Base-by-base conservation (phyloP, 2,329 filamentous ascomycete genomes). In the Cytospora paraplurivora region DNA sequence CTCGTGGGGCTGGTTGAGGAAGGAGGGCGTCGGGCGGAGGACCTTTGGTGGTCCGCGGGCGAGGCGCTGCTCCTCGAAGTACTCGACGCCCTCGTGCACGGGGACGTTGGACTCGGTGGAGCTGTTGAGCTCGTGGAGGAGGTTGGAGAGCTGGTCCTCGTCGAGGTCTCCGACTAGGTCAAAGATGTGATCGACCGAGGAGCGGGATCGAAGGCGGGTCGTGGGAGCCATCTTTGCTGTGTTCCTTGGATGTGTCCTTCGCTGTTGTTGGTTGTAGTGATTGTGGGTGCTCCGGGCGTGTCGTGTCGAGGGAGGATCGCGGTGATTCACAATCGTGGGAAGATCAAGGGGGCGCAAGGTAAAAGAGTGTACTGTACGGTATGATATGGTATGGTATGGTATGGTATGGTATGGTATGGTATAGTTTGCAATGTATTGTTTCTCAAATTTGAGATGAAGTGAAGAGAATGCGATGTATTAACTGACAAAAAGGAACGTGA, bases 101-200 rank as follows among this genome's bases (percentile, higher is more conserved):
- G 68, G 62, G 12, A 73, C 69, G 62, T 73, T 71, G 65, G 69
- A 66, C 21, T 69, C 51, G 54, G 67, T 63, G 38, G 70, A 69
- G 51, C 67, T 69, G 63, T 73, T 71, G 64, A 70, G 68, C 59
- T 72, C 71, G 53, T 67, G 69, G 53, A 73, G 68, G 19, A 73
- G 66, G 13, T 62, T 19, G 52, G 71, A 67, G 53, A 73, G 68
- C 64, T 73, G 71, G 62, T 53, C 60, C 7, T 73, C 71, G 63
- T 73, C 71, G 44, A 73, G 61, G 55, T 71, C 68, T 53, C 64
- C 66, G 37, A 73, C 69, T 52, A 73, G 69, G 52, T 71, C 69
- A 34, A 73, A 57, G 67, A 72, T 68, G 68, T 69, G 69, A 63
- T 73, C 71, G 41, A 73, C 64, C 27, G 71, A 72, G 32, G 71